Evolutionary conservation across 2,329 filamentous ascomycete species (phyloP).

Genomic region (Paraphoma chrysanthemicola): DNA sequence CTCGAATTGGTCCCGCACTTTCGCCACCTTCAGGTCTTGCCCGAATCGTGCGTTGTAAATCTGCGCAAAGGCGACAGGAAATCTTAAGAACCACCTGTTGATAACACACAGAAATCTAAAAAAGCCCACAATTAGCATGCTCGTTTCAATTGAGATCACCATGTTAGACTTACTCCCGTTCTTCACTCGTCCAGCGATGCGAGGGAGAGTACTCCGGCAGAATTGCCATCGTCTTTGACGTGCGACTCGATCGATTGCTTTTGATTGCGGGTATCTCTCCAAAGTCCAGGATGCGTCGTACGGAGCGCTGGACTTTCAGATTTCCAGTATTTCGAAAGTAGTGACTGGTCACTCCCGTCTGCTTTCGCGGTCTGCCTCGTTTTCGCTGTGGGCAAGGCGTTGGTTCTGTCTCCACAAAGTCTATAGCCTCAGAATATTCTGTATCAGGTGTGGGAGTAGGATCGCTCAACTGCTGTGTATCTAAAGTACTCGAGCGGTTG

Average conservation of each 20-base stretch:
- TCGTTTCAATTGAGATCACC: too few species aligned
- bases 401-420: background rate
- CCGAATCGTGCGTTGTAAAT: slow-evolving; percentile 17
- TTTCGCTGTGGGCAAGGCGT: slow-evolving; percentile 2
- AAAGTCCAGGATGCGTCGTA: background rate
- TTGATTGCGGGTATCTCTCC: too few species aligned
- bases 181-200: slow-evolving; percentile 8
- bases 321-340: too few species aligned
- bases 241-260: background rate
- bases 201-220: background rate
- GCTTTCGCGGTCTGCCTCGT: too few species aligned
- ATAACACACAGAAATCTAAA: too few species aligned
- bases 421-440: slow-evolving; percentile 3
- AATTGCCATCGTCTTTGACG: background rate
- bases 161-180: slow-evolving; percentile 2
- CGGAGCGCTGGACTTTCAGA: too few species aligned
- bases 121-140: too few species aligned
- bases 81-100: too few species aligned
- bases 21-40: background rate
- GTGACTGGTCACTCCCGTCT: background rate
- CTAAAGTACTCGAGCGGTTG: background rate
- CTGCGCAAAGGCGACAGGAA: background rate
- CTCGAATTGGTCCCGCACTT: slow-evolving; percentile 11
- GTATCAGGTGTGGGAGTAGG: background rate
- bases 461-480: background rate